Evolutionary conservation across 2,329 filamentous ascomycete species (phyloP).

Genomic region (Colletotrichum phormii): DNA sequence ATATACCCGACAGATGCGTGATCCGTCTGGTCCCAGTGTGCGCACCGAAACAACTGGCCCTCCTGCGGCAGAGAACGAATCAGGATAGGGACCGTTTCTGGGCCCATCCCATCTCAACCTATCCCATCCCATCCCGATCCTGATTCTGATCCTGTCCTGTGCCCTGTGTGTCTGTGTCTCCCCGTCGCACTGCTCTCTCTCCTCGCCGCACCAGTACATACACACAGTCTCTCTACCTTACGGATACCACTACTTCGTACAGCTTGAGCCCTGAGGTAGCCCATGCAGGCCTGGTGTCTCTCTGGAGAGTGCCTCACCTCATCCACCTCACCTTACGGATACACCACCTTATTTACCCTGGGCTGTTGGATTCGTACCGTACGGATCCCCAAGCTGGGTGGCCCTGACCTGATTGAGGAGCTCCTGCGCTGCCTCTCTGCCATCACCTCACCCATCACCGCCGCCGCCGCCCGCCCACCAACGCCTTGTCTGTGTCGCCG

Average conservation of each 20-base stretch:
- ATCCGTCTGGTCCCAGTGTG: conserved; percentile 46
- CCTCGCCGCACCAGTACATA: background rate
- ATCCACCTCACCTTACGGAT: background rate
- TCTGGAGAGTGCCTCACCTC: background rate
- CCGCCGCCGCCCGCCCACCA: background rate
- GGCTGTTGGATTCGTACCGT: conserved; percentile 26
- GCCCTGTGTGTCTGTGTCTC: background rate
- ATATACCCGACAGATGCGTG: conserved; percentile 47
- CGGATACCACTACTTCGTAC: too few relatives aligned
- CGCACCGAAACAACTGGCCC: conserved; percentile 45
- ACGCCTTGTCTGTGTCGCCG: conserved; percentile 19
- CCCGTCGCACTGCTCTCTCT: background rate
- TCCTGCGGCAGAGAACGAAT: conserved; percentile 49
- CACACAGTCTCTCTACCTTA: background rate
- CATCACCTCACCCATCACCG: background rate
- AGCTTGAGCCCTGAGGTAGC: background rate
- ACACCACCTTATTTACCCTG: background rate
- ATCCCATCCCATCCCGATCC: conserved; percentile 19
- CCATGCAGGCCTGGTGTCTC: background rate
- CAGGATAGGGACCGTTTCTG: conserved; percentile 43
- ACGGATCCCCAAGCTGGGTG: conserved; percentile 22
- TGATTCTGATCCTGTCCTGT: background rate
- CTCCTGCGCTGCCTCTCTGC: conserved; percentile 15
- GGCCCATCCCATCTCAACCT: conserved; percentile 39
- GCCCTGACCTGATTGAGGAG: conserved; percentile 5